A percentile compares a stretch with the other conserved stretches of the same genome.
Evolutionary conservation across 257 asterid genomes (phyloP).

Genomic region (Primulina huaijiensis): DNA sequence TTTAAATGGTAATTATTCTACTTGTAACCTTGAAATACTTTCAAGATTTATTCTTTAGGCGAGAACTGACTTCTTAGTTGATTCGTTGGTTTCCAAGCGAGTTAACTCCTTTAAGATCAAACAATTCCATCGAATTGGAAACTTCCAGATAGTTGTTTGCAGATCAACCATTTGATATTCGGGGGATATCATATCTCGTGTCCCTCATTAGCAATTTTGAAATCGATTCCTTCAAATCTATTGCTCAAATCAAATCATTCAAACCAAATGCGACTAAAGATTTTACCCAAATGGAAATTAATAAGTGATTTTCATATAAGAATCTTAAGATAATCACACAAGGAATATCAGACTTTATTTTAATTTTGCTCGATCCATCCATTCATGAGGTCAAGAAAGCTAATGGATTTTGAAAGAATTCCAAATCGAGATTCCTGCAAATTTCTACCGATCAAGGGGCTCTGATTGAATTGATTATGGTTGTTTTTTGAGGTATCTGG

Average conservation of each 20-base stretch:
- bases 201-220: neutral
- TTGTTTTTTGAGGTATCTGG: neutral
- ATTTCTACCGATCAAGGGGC: neutral
- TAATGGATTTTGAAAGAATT: constrained; percentile 11
- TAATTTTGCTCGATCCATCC: neutral
- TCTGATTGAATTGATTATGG: neutral
- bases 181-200: neutral
- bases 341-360: constrained; percentile 8
- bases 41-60: neutral
- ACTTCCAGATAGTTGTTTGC: neutral
- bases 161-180: no score
- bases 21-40: constrained; percentile 18
- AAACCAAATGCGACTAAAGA: neutral
- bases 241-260: neutral
- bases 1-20: neutral
- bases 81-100: constrained; percentile 1
- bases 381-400: neutral
- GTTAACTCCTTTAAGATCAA: neutral
- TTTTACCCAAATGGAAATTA: neutral
- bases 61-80: neutral
- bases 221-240: neutral
- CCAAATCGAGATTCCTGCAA: neutral
- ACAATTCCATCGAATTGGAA: no score
- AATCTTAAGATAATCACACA: constrained; percentile 1
- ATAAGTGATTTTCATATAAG: neutral